phyloP scores from a whole-genome alignment of 75 land plant species.

The Pseudotsuga menziesii region DNA sequence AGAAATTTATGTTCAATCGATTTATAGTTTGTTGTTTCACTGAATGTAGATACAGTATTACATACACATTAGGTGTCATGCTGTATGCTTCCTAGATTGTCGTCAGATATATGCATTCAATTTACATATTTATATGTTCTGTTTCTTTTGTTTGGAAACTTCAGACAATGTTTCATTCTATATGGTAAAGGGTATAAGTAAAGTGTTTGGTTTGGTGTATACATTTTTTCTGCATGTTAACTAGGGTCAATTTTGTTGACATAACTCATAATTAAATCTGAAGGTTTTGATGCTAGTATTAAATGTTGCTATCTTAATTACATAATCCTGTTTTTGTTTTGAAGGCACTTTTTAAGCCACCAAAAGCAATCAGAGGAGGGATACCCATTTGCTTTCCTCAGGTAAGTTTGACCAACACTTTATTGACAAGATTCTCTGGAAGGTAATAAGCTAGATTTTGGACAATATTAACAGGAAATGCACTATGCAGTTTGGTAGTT shows the following conservation, averaged over 20 bases:
- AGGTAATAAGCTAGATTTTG: background rate
- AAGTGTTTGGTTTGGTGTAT: too few relatives aligned
- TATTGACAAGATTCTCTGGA: slow-evolving; percentile 8
- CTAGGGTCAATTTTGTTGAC: background rate
- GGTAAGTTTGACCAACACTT: slow-evolving; percentile 20
- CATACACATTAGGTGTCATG: too few relatives aligned
- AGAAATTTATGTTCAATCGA: too few relatives aligned
- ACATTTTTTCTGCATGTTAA: background rate
- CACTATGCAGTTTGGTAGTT: slow-evolving; percentile 40
- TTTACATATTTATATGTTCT: too few relatives aligned
- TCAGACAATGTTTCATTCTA: too few relatives aligned
- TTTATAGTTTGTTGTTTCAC: too few relatives aligned
- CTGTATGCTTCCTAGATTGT: too few relatives aligned
- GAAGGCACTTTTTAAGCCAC: slow-evolving; percentile 52
- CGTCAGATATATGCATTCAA: too few relatives aligned
- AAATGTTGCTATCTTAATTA: background rate
- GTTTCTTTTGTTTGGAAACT: too few relatives aligned
- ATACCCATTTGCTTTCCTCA: slow-evolving; percentile 76
- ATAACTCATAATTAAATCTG: background rate
- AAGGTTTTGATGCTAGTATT: background rate
- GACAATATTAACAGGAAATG: background rate
- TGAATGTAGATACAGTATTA: too few relatives aligned
- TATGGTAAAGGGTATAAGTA: too few relatives aligned
- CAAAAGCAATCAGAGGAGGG: slow-evolving; percentile 69
- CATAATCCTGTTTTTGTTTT: background rate